Conservation (phyloP, 441 rosid genomes). For the Adansonia grandidieri region DNA sequence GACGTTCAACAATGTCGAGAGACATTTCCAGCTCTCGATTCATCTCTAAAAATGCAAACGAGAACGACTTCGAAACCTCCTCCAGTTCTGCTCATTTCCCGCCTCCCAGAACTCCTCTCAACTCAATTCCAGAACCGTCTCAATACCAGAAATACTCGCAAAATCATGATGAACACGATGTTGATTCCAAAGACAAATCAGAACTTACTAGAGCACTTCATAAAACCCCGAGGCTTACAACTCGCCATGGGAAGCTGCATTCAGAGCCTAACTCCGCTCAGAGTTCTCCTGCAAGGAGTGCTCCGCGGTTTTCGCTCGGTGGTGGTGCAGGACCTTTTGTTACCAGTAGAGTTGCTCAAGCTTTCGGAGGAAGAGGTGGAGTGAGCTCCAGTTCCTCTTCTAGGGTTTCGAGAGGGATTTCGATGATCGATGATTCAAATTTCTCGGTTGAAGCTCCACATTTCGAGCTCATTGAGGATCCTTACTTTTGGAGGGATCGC, state of each 20-base stretch:
- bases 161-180: slow-evolving; percentile 34
- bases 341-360: slow-evolving; percentile 44
- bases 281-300: slow-evolving; percentile 73
- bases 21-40: slow-evolving; percentile 39
- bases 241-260: slow-evolving; percentile 53
- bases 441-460: slow-evolving; percentile 48
- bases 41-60: slow-evolving; percentile 45
- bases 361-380: slow-evolving; percentile 60
- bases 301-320: slow-evolving; percentile 63
- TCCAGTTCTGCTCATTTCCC: slow-evolving; percentile 48
- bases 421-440: slow-evolving; percentile 43
- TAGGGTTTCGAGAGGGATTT: slow-evolving; percentile 58
- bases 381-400: slow-evolving; percentile 40
- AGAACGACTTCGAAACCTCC: slow-evolving; percentile 64
- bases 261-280: slow-evolving; percentile 77
- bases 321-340: slow-evolving; percentile 38
- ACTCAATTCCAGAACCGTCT: slow-evolving; percentile 79
- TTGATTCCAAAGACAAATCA: slow-evolving; percentile 44
- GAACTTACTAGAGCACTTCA: slow-evolving; percentile 38
- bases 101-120: slow-evolving; percentile 76
- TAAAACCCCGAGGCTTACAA: slow-evolving; percentile 48
- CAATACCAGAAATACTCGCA: slow-evolving; percentile 50
- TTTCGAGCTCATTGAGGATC: slow-evolving; percentile 74
- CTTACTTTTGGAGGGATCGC: slow-evolving; percentile 80
- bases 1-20: slow-evolving; percentile 42